Evolutionary conservation across 495 filamentous ascomycete species (phyloP), one percentile per base, ranked within the genome.

Genomic region (Trichocladium antarcticum): DNA sequence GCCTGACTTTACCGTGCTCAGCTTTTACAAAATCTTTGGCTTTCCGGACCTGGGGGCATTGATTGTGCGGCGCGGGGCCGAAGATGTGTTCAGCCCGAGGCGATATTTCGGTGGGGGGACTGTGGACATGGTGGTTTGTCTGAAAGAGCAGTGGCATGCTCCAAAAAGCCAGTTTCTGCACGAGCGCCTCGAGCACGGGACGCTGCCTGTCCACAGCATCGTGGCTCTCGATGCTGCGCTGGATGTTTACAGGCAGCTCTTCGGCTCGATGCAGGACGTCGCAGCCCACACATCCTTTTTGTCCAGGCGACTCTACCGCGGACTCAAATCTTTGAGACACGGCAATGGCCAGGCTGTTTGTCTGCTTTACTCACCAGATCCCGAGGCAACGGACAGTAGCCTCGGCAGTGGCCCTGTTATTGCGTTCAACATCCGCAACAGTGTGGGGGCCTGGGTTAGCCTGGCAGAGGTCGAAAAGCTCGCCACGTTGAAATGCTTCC

Each of bases 11-110:
- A 87, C 82, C 5, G 87, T 85, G 0, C 60, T 96, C 19, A 94
- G 87, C 69, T 88, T 97, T 57, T 93, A 95, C 65, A 97, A 97
- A 65, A 92, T 97, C 19, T 97, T 96, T 62, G 90, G 90, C 5
- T 95, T 95, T 57, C 90, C 90, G 0, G 87, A 97, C 58, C 68
- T 97, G 0, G 90, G 90, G 6, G 90, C 82, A 4, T 68, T 97
- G 61, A 83, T 97, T 44, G 82, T 96, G 8, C 76, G 83, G 36
- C 87, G 87, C 51, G 72, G 72, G 29, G 74, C 83, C n/a, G 78
- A 73, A 1, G 58, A 68, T 19, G 68, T 84, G 1, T 78, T 95
- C 36, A 63, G 68, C 34, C 68, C 72, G 20, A 77, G 87, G 37
- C 76, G 67, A 54, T 97, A 90, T 58, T 97, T 97, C 62, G 90